Conservation (phyloP, 2,329 filamentous ascomycete species). For the Fusarium sp. region DNA sequence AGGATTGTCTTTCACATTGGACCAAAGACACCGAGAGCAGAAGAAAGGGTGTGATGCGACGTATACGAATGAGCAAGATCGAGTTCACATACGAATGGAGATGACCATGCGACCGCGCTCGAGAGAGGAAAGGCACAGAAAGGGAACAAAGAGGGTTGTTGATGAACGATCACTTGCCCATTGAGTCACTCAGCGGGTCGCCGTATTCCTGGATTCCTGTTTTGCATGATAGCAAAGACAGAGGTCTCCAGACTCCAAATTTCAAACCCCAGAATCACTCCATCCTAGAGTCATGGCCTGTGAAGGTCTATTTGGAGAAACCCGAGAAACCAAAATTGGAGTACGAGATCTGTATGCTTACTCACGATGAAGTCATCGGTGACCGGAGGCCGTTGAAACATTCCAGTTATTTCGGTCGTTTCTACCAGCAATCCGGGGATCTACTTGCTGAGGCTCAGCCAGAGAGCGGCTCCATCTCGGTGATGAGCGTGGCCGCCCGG, state of each 20-base stretch:
- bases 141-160: constrained; percentile 19
- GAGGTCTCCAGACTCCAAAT: constrained; percentile 25
- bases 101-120: constrained; percentile 22
- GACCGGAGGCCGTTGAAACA: constrained; percentile 21
- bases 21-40: constrained; percentile 14
- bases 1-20: background rate
- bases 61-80: constrained; percentile 33
- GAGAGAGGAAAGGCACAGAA: constrained; percentile 27
- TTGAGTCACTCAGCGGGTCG: constrained; percentile 37
- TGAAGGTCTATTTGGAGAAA: constrained; percentile 39
- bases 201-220: constrained; percentile 19
- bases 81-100: constrained; percentile 12
- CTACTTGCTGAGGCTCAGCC: constrained; percentile 27
- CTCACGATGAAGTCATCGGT: constrained; percentile 43
- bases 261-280: constrained; percentile 7
- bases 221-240: background rate
- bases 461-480: constrained; percentile 30
- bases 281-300: constrained; percentile 12
- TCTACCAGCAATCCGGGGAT: constrained; percentile 35
- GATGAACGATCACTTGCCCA: constrained; percentile 25
- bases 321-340: constrained; percentile 19
- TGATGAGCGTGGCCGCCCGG: constrained; percentile 43
- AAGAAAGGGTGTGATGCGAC: constrained; percentile 32
- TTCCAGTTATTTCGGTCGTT: constrained; percentile 34
- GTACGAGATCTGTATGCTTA: constrained; percentile 20